phyloP scores from a whole-genome alignment of 257 asterid genomes.

The Handroanthus guayacan region DNA sequence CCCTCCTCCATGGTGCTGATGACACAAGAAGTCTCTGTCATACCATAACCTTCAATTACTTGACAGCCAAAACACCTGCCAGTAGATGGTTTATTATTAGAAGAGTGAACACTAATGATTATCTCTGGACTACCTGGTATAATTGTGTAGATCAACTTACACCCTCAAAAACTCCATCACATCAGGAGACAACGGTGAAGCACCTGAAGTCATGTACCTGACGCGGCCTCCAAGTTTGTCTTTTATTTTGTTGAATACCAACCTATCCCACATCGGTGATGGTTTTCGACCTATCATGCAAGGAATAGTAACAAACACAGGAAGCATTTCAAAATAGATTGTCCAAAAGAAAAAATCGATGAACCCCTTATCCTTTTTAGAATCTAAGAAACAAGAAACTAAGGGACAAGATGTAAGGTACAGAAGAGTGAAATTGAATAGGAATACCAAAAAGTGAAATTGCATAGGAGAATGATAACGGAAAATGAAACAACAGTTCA shows the following conservation, averaged over 20 bases:
- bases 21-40: constrained; percentile 97
- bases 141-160: constrained; percentile 57
- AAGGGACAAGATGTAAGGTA: background rate
- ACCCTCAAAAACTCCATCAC: constrained; percentile 93
- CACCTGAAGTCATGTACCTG: constrained; percentile 92
- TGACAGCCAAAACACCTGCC: constrained; percentile 90
- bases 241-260: constrained; percentile 95
- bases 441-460: background rate
- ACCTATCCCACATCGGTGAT: constrained; percentile 95
- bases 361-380: background rate
- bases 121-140: constrained; percentile 1
- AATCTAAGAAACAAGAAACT: constrained; percentile 13
- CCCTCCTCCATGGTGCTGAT: constrained; percentile 81
- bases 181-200: constrained; percentile 97
- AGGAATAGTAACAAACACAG: background rate
- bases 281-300: constrained; percentile 74
- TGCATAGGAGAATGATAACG: background rate
- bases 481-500: background rate
- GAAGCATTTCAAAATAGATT: constrained; percentile 7
- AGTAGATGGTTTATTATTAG: constrained; percentile 30
- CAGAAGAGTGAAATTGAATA: background rate
- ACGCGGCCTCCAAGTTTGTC: constrained; percentile 94
- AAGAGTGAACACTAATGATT: constrained; percentile 29
- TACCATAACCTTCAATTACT: constrained; percentile 92
- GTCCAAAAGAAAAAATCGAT: constrained; percentile 4